Evolutionary conservation across 1,139 yeast genomes (phyloP), one percentile per base, ranked within the genome.

Genomic region (Lodderomyces metapsilosis): DNA sequence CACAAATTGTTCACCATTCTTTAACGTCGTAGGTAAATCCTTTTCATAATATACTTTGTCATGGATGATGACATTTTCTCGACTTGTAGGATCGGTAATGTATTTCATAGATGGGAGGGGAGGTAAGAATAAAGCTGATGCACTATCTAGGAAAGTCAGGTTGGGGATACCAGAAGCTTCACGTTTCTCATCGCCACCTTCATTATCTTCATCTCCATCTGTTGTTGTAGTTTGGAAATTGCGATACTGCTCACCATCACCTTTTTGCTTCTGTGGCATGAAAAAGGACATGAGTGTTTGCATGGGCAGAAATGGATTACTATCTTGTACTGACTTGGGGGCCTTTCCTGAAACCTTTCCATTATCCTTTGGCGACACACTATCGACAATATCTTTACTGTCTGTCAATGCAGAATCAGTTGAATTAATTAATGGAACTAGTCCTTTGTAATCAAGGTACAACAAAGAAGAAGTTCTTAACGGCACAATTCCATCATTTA

Each of bases 401-500:
- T 41, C 36, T 6, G 22, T 12, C 3, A 15, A 12, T 10, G 32
- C 13, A 15, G 31, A 7, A 9, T 46, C 46, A 27, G 43, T 40
- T 4, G 52, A 42, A 36, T 52, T 51, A 12, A 61, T 48, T 79
- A 88, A 59, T 75, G 78, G 49, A 40, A 56, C 47, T n/a, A 72
- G 49, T 0, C 70, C 76, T 40, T 63, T 61, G 45, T 70, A 67
- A 51, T 78, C 96, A 13, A 92, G 61, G 54, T 82, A 92, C 21
- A 91, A 64, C 42, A 92, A 64, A 0, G 96, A 85, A 0, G 96
- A 80, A 0, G 98, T 89, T 43, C 97, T 70, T 37, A 92, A 66
- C 0, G 98, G 98, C 0, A 92, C 98, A 42, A 92, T 89, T 0
- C 98, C 98, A 59, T 88, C 96, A 56, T 86, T 81, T n/a, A 82